These are phyloP conservation scores for Grosmannia penicillata DNA, from an alignment of 2,329 filamentous ascomycete species.

Conservation along the genomic window DNA sequence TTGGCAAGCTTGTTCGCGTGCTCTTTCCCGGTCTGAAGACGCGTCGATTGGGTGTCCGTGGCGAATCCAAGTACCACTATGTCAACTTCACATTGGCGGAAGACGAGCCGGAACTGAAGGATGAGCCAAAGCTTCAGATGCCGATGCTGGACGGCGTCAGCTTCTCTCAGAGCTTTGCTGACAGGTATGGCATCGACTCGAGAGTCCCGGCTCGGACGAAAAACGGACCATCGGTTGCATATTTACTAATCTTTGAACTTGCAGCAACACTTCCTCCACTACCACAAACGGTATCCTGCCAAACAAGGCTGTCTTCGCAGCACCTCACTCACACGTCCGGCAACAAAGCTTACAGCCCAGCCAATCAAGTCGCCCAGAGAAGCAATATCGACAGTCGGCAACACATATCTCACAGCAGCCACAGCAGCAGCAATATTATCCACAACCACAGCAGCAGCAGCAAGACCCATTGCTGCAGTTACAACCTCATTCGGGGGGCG, in stretches of 20 bases:
- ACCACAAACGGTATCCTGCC: neutral
- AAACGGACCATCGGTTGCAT: no score
- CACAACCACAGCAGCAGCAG: conserved; percentile 11
- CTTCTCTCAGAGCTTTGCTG: conserved; percentile 29
- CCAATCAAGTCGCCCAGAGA: no score
- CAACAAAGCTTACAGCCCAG: neutral
- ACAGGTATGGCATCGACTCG: conserved; percentile 25
- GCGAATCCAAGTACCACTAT: conserved; percentile 98
- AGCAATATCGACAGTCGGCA: no score
- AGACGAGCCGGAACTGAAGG: conserved; percentile 33
- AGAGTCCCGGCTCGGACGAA: neutral
- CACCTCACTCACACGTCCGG: neutral
- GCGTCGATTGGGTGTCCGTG: conserved; percentile 75
- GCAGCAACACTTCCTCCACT: neutral
- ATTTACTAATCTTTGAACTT: neutral
- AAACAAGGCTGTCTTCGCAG: conserved; percentile 4
- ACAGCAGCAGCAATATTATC: conserved; percentile 3
- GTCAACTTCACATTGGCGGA: conserved; percentile 49
- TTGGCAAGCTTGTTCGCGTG: conserved; percentile 91
- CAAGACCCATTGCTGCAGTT: conserved; percentile 8
- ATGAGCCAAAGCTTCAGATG: conserved; percentile 28
- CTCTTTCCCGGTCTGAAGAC: conserved; percentile 94
- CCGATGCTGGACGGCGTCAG: conserved; percentile 32
- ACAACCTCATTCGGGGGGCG: neutral
- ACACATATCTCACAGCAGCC: conserved; percentile 3